Conservation (phyloP, 176 grass and related monocot species). For the Stipa capillata region DNA sequence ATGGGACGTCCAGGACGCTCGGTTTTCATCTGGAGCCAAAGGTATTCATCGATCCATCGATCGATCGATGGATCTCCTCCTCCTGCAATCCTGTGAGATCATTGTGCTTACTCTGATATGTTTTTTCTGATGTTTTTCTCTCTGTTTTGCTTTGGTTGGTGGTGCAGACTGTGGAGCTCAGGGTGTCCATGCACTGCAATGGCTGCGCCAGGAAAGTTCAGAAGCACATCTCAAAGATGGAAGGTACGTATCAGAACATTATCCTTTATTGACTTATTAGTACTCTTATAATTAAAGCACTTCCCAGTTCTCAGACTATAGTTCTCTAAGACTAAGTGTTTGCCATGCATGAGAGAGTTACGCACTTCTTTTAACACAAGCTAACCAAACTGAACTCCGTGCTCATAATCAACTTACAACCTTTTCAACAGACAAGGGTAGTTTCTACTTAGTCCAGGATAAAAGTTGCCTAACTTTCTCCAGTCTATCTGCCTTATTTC, state of each 20-base stretch:
- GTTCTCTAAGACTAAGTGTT: too few relatives aligned
- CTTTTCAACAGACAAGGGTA: neutral
- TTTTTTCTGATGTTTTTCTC: neutral
- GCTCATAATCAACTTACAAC: neutral
- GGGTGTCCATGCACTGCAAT: constrained; percentile 91
- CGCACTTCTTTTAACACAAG: neutral
- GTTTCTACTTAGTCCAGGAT: neutral
- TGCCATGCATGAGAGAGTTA: neutral
- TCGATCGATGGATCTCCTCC: neutral
- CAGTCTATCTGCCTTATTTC: neutral
- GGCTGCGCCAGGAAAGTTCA: constrained; percentile 91
- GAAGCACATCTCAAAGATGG: constrained; percentile 95
- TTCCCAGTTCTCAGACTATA: neutral
- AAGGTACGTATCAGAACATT: constrained; percentile 47
- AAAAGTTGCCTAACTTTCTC: neutral
- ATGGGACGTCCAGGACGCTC: constrained; percentile 47
- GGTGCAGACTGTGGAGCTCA: constrained; percentile 79
- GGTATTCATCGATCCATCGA: constrained; percentile 16
- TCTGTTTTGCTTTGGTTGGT: neutral
- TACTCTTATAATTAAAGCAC: neutral
- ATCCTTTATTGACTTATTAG: neutral
- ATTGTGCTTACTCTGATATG: neutral
- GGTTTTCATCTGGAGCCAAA: constrained; percentile 86
- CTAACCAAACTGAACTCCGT: neutral
- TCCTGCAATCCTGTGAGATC: too few relatives aligned